A percentile compares a stretch with the other conserved stretches of the same genome.
These are phyloP conservation scores for Saxophila tyrrhenica DNA, from an alignment of 495 filamentous ascomycete species.

Conservation along the genomic window DNA sequence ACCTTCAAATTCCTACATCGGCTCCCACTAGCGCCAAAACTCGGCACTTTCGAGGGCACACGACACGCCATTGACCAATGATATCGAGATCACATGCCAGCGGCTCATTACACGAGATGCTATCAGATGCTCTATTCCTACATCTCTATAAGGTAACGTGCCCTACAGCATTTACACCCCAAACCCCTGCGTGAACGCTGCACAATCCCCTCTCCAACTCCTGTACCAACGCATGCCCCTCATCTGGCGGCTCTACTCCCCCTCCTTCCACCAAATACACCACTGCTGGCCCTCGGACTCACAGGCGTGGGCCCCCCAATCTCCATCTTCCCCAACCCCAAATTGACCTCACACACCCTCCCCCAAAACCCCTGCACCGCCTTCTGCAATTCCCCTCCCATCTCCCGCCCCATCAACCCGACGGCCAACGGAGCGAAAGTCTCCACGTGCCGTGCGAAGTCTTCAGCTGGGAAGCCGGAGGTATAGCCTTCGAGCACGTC, in stretches of 20 bases:
- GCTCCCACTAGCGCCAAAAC: no score
- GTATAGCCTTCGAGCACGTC: constrained; percentile 95
- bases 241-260: constrained; percentile 6
- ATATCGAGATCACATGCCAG: no score
- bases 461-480: constrained; percentile 63
- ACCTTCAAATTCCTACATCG: neutral
- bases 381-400: constrained; percentile 63
- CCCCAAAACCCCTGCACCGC: constrained; percentile 65
- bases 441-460: constrained; percentile 65
- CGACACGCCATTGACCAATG: no score
- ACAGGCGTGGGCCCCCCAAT: constrained; percentile 2
- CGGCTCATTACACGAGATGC: no score
- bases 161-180: no score
- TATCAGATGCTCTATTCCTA: no score
- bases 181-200: no score
- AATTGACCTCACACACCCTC: constrained; percentile 68
- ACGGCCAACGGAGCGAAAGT: constrained; percentile 79
- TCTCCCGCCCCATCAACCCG: constrained; percentile 71
- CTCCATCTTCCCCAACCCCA: constrained; percentile 43
- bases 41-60: no score
- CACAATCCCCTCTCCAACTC: neutral
- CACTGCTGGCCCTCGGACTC: constrained; percentile 14
- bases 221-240: no score
- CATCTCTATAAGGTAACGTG: no score
- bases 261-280: constrained; percentile 14